Conservation (phyloP, 805 yeast genomes). For the Grigorovia jiainica region DNA sequence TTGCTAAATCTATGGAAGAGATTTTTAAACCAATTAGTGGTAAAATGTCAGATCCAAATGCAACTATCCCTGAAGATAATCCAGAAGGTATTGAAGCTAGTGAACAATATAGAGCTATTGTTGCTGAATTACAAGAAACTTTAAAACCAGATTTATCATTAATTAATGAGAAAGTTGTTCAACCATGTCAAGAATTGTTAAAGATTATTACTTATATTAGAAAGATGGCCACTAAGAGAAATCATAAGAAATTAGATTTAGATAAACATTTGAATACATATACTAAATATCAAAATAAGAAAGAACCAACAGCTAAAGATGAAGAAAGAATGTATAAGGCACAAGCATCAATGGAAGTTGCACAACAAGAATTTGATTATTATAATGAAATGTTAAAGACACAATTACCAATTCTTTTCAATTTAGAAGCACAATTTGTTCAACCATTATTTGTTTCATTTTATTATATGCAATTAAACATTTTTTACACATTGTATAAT, state of each 20-base stretch:
- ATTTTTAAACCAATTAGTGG: constrained; percentile 95
- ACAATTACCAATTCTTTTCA: constrained; percentile 81
- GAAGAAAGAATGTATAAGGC: constrained; percentile 85
- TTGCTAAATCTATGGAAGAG: constrained; percentile 91
- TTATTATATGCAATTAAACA: constrained; percentile 95
- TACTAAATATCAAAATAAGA: constrained; percentile 68
- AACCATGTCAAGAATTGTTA: constrained; percentile 85
- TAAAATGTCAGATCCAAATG: constrained; percentile 79
- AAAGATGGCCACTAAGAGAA: constrained; percentile 91
- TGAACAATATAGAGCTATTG: constrained; percentile 82
- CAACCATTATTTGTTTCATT: constrained; percentile 88
- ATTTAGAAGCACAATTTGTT: constrained; percentile 83
- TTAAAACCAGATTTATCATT: constrained; percentile 88
- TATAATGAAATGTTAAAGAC: constrained; percentile 89
- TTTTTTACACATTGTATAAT: constrained; percentile 84
- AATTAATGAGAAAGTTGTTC: constrained; percentile 80
- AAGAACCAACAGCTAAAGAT: constrained; percentile 77
- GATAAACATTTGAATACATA: constrained; percentile 71
- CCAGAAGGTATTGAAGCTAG: constrained; percentile 95
- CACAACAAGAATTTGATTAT: constrained; percentile 92
- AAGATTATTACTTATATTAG: constrained; percentile 73
- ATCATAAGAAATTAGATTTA: constrained; percentile 88
- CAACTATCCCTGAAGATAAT: constrained; percentile 81
- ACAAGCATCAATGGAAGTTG: constrained; percentile 81
- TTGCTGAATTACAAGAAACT: constrained; percentile 73